Evolutionary conservation across 768 basidiomycete species (phyloP).

Genomic region (Tylopilus cervinicoccineus): DNA sequence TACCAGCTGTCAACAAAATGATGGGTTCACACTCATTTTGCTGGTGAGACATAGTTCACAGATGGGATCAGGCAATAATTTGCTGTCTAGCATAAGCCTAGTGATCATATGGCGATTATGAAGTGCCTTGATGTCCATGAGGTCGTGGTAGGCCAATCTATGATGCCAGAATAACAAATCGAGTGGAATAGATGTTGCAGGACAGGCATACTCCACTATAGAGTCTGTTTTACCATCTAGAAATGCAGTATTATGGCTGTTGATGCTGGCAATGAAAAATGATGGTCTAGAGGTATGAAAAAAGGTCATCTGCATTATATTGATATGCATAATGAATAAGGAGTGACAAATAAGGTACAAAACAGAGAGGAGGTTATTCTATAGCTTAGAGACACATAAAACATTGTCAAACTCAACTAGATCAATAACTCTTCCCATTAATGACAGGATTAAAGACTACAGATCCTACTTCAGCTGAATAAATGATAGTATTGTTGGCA

Average conservation of each 20-base stretch:
- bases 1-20: too few species aligned
- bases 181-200: conserved; percentile 4
- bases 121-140: background rate
- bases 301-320: too few species aligned
- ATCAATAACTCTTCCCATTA: too few species aligned
- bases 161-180: conserved; percentile 20
- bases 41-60: background rate
- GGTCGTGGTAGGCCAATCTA: background rate
- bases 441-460: too few species aligned
- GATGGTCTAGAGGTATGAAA: too few species aligned
- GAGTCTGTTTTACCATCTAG: background rate
- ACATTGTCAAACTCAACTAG: too few species aligned
- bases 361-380: background rate
- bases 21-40: background rate
- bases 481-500: too few species aligned
- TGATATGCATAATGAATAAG: background rate
- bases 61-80: background rate
- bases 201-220: background rate
- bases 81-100: background rate
- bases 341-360: background rate
- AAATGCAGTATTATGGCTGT: background rate
- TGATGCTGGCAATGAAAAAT: too few species aligned
- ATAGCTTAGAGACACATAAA: background rate
- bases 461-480: too few species aligned
- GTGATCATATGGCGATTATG: background rate